Conservation (phyloP, 2,329 filamentous ascomycete genomes). For the Raffaelea ambrosiae region DNA sequence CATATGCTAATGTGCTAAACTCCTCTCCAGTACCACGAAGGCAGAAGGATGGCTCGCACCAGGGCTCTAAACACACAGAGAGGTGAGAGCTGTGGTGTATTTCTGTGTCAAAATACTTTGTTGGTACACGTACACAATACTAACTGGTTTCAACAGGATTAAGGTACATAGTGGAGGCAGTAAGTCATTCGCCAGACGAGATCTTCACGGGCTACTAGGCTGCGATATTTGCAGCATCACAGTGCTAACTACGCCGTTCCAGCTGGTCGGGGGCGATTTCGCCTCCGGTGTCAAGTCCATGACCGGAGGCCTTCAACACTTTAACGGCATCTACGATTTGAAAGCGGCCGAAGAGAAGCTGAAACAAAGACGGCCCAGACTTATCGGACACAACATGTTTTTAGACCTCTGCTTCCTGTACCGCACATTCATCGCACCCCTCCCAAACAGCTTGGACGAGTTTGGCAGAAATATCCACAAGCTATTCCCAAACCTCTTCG, state of each 20-base stretch:
- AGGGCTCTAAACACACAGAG: constrained; percentile 12
- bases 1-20: background rate
- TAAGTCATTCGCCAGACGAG: background rate
- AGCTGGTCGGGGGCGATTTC: constrained; percentile 21
- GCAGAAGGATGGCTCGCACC: constrained; percentile 1
- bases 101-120: background rate
- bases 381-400: constrained; percentile 59
- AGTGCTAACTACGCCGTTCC: background rate
- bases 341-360: constrained; percentile 20
- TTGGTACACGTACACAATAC: too few relatives aligned
- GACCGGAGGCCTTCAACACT: too few relatives aligned
- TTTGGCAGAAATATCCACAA: constrained; percentile 42
- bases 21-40: background rate
- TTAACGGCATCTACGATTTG: constrained; percentile 3
- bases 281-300: constrained; percentile 4
- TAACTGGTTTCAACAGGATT: constrained; percentile 4
- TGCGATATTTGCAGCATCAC: background rate
- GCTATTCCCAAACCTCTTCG: constrained; percentile 38
- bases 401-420: constrained; percentile 57
- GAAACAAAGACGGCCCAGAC: constrained; percentile 22
- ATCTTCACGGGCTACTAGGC: too few relatives aligned
- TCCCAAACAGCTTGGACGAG: constrained; percentile 44
- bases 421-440: constrained; percentile 47
- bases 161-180: constrained; percentile 23
- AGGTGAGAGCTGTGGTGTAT: constrained; percentile 5